Evolutionary conservation across 768 basidiomycete species (phyloP).

Genomic region (Mycena chlorophos): DNA sequence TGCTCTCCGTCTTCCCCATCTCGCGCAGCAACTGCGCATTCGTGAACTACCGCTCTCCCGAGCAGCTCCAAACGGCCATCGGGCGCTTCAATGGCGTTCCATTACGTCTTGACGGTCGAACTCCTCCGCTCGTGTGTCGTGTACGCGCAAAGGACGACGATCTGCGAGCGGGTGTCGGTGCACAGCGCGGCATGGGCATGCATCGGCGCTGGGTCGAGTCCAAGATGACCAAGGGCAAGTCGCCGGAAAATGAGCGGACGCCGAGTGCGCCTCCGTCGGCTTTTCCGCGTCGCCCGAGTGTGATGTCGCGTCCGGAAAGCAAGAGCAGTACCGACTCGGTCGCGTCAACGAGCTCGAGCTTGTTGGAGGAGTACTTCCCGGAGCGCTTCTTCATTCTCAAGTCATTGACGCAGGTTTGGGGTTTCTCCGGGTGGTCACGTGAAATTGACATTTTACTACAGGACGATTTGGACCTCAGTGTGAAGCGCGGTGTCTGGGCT

Average conservation of each 20-base stretch:
- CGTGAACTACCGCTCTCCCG: conserved; percentile 77
- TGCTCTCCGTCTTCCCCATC: conserved; percentile 88
- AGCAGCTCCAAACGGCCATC: conserved; percentile 66
- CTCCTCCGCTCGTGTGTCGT: conserved; percentile 80
- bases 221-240: conserved; percentile 41
- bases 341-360: conserved; percentile 81
- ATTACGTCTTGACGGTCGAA: conserved; percentile 70
- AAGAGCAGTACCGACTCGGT: conserved; percentile 68
- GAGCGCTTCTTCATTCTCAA: conserved; percentile 92
- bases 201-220: conserved; percentile 78
- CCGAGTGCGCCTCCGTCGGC: conserved; percentile 30
- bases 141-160: conserved; percentile 83
- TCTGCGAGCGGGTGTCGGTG: conserved; percentile 86
- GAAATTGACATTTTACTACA: conserved; percentile 30
- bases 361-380: conserved; percentile 76
- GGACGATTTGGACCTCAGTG: conserved; percentile 80
- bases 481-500: conserved; percentile 80
- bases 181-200: conserved; percentile 82
- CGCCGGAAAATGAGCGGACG: conserved; percentile 31
- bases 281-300: conserved; percentile 4
- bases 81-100: conserved; percentile 68
- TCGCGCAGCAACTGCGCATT: conserved; percentile 91
- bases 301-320: conserved; percentile 28
- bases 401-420: conserved; percentile 50
- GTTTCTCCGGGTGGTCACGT: conserved; percentile 1